A percentile compares a stretch with the other conserved stretches of the same genome.
phyloP scores from a whole-genome alignment of 2,329 filamentous ascomycete genomes.

The Fonsecaea monophora region DNA sequence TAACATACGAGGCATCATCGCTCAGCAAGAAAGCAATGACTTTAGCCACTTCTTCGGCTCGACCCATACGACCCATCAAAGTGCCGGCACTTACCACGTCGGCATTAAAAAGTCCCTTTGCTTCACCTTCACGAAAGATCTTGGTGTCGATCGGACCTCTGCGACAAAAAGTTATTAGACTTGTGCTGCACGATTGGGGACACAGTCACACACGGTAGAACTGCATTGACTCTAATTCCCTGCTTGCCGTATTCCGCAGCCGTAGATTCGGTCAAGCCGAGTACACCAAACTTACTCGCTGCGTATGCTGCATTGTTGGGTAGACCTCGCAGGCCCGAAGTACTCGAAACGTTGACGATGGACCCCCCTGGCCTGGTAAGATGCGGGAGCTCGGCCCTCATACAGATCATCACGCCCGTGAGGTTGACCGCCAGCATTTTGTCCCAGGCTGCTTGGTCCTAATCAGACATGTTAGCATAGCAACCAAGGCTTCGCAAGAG shows the following conservation, averaged over 20 bases:
- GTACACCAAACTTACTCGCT: constrained; percentile 52
- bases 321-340: constrained; percentile 47
- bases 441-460: constrained; percentile 26
- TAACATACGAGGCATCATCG: constrained; percentile 55
- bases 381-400: constrained; percentile 51
- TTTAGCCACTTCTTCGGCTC: constrained; percentile 47
- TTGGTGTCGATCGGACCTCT: constrained; percentile 30
- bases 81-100: constrained; percentile 25
- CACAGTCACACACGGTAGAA: constrained; percentile 41
- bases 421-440: constrained; percentile 48
- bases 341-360: constrained; percentile 53
- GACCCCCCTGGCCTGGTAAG: constrained; percentile 45
- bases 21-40: constrained; percentile 57
- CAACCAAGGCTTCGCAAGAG: not conserved
- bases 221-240: constrained; percentile 48
- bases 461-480: not conserved
- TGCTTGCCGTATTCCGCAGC: constrained; percentile 44
- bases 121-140: constrained; percentile 30
- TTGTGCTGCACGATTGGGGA: not conserved
- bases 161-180: not conserved
- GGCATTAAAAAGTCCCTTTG: constrained; percentile 23
- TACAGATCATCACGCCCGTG: constrained; percentile 50
- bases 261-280: constrained; percentile 53
- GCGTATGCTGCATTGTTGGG: constrained; percentile 52
- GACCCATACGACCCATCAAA: constrained; percentile 30